phyloP scores from a whole-genome alignment of 257 asterid species.

The Jacaranda copaia region DNA sequence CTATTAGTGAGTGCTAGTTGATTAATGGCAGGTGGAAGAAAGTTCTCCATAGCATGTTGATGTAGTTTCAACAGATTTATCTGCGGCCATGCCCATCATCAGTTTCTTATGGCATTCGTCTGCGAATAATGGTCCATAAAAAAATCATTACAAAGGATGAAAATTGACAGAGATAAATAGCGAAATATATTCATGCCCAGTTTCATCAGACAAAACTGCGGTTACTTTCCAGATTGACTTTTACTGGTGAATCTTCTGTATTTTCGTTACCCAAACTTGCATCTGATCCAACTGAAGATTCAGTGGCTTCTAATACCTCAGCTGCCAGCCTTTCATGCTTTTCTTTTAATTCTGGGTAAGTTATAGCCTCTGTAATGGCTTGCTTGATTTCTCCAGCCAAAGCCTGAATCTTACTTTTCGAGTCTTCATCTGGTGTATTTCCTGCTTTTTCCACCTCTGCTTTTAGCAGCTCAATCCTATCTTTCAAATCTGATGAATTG shows the following conservation, averaged over 20 bases:
- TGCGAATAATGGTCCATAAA: constrained; percentile 19
- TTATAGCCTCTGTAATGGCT: constrained; percentile 57
- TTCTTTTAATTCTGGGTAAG: constrained; percentile 56
- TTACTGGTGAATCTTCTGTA: constrained; percentile 35
- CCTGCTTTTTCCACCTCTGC: constrained; percentile 61
- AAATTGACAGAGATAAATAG: neutral
- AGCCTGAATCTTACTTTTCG: constrained; percentile 61
- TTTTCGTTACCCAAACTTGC: constrained; percentile 52
- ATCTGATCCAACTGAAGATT: constrained; percentile 54
- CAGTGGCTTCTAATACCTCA: constrained; percentile 51
- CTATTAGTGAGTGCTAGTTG: constrained; percentile 5
- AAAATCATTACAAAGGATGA: neutral
- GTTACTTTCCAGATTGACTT: constrained; percentile 48
- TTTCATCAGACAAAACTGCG: constrained; percentile 56
- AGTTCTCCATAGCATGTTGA: constrained; percentile 28
- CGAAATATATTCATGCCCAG: constrained; percentile 18
- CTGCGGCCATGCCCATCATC: constrained; percentile 24
- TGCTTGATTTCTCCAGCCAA: constrained; percentile 66
- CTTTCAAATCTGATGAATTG: constrained; percentile 66
- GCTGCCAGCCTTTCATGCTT: constrained; percentile 61
- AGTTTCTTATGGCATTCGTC: constrained; percentile 39
- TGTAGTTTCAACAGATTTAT: constrained; percentile 52
- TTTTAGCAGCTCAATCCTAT: constrained; percentile 69
- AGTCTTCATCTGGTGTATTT: constrained; percentile 52
- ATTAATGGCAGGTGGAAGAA: constrained; percentile 1